Base-by-base conservation (phyloP, 306 rosid species). In the Acacia crassicarpa region DNA sequence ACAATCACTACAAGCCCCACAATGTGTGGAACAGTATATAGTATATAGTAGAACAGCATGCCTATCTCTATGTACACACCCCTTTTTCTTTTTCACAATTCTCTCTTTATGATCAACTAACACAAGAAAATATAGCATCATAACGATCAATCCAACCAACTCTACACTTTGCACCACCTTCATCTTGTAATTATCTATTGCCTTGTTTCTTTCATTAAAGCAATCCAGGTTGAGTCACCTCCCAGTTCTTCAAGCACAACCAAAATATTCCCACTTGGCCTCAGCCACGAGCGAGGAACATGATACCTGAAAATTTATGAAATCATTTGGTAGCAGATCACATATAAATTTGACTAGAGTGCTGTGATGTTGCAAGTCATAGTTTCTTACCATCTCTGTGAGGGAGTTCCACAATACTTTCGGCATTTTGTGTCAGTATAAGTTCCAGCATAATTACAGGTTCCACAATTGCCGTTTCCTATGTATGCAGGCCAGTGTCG, bases 181-280 rank as follows among this genome's bases (percentile, higher is more conserved):
- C 69, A 63, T 63, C 38, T 63, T 6, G 69, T 63, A 63, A 30
- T 53, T 15, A 20, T 62, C 76, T 86, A 67, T 82, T 53, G 85
- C 73, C 72, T 81, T 17, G 84, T 81, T 85, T 94, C 83, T 86
- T 87, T 88, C 56, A 91, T 97, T 84, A 96, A 87, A 65, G 94
- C 71, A 85, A 96, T 89, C 84, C 90, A 88, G 4, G 51, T 30
- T n/a, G 99, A 92, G 48, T 96, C 92, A 35, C 99, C 99, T 15
- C 99, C 99, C 92, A 87, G 86, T 89, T 96, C 99, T 82, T 96
- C 99, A 54, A 96, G 87, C 84, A 96, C 91, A 73, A 92, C 97
- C 86, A 96, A 56, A 65, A 66, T n/a, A 78, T 96, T 96, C 22
- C 94, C 97, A 1, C 87, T 86, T 4, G 97, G 81, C 40, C 83